phyloP scores from a whole-genome alignment of 805 yeast genomes.

The Zygosaccharomyces siamensis region DNA sequence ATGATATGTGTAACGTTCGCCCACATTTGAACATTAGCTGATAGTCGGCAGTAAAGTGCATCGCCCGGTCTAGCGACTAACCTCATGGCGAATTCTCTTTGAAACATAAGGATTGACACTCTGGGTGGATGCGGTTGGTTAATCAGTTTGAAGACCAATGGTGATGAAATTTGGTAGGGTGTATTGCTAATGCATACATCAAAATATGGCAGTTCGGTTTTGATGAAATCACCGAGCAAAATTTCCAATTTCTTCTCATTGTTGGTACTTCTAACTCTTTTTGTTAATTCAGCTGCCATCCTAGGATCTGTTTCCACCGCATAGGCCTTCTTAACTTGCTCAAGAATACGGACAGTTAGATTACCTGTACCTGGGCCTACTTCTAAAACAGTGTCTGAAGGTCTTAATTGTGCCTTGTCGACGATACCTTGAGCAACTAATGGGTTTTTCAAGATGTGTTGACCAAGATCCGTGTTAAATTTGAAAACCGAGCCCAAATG shows the following conservation, averaged over 20 bases:
- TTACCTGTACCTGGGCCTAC: slow-evolving; percentile 99
- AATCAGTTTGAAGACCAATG: slow-evolving; percentile 86
- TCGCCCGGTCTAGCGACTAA: slow-evolving; percentile 97
- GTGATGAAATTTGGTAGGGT: slow-evolving; percentile 96
- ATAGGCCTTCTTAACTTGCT: slow-evolving; percentile 87
- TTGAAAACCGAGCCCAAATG: slow-evolving; percentile 78
- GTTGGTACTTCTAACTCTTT: slow-evolving; percentile 97
- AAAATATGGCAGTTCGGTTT: slow-evolving; percentile 88
- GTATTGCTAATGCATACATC: slow-evolving; percentile 96
- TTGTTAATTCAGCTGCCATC: slow-evolving; percentile 98
- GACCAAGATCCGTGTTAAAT: slow-evolving; percentile 94
- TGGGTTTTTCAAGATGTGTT: slow-evolving; percentile 94
- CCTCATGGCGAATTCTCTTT: slow-evolving; percentile 92
- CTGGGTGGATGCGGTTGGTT: slow-evolving; percentile 93
- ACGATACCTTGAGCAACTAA: slow-evolving; percentile 97
- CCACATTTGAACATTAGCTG: slow-evolving; percentile 99
- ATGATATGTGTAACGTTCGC: slow-evolving; percentile 97
- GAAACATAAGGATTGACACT: slow-evolving; percentile 94
- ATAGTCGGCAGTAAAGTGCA: slow-evolving; percentile 79
- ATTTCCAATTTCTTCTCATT: slow-evolving; percentile 87
- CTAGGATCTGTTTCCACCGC: slow-evolving; percentile 99
- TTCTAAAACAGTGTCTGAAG: slow-evolving; percentile 89
- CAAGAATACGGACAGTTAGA: slow-evolving; percentile 85
- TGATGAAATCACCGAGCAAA: slow-evolving; percentile 91
- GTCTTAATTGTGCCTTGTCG: slow-evolving; percentile 88